A percentile compares a stretch with the other conserved stretches of the same genome.
phyloP scores from a whole-genome alignment of 495 filamentous ascomycete species.

The Neurospora sublineolata region DNA sequence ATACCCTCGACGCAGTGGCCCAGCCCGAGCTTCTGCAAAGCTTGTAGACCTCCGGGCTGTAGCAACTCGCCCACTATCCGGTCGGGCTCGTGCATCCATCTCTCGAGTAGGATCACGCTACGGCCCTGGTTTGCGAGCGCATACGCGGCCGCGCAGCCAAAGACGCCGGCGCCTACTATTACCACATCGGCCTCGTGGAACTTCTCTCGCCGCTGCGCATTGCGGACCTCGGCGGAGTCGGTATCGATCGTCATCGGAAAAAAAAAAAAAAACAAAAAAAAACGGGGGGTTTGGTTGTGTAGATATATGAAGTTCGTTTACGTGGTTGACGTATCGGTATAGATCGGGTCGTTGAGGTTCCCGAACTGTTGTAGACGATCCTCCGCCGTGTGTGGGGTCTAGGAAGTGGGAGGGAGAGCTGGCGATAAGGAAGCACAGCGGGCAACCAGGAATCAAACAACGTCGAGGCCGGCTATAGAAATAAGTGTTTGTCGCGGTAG shows the following conservation, averaged over 20 bases:
- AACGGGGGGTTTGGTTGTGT: neutral
- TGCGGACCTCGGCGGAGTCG: conserved; percentile 21
- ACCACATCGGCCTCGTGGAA: conserved; percentile 60
- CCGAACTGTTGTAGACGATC: neutral
- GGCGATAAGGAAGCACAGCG: neutral
- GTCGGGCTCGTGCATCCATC: conserved; percentile 84
- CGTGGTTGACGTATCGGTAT: neutral
- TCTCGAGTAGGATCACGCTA: conserved; percentile 82
- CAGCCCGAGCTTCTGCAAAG: conserved; percentile 71
- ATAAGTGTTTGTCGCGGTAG: neutral
- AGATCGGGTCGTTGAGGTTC: neutral
- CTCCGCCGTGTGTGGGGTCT: neutral
- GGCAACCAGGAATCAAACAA: neutral
- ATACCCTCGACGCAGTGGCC: conserved; percentile 77
- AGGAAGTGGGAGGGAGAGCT: neutral
- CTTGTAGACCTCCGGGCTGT: conserved; percentile 81
- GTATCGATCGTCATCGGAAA: conserved; percentile 5
- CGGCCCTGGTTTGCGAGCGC: conserved; percentile 75
- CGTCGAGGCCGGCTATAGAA: neutral
- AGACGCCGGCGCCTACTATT: conserved; percentile 79
- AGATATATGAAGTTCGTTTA: neutral
- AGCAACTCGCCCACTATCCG: conserved; percentile 92
- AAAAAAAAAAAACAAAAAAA: neutral
- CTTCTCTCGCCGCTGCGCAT: conserved; percentile 26
- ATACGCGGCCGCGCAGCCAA: conserved; percentile 79